Evolutionary conservation across 345 rosid species (phyloP).

Genomic region (Bruguiera sexangula): DNA sequence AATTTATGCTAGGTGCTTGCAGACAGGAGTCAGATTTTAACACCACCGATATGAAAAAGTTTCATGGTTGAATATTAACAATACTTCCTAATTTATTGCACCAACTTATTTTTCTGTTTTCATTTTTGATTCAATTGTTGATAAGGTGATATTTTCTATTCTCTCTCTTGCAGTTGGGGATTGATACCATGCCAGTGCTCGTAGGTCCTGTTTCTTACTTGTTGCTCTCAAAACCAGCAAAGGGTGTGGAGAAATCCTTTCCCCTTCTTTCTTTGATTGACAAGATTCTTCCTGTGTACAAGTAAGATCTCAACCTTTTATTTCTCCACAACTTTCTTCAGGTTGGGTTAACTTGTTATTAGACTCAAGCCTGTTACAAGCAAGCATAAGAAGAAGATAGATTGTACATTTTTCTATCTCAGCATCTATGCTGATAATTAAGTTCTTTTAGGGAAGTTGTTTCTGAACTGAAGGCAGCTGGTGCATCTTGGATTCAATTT

Average conservation of each 20-base stretch:
- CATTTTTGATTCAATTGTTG: not conserved
- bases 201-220: slow-evolving; percentile 93
- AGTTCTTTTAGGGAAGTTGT: slow-evolving; percentile 66
- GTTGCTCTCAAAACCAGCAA: slow-evolving; percentile 88
- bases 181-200: slow-evolving; percentile 81
- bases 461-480: slow-evolving; percentile 84
- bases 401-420: not conserved
- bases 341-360: not conserved
- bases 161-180: slow-evolving; percentile 66
- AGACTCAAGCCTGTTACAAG: not conserved
- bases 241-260: slow-evolving; percentile 84
- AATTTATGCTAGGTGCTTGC: no score
- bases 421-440: not conserved
- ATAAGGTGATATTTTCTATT: not conserved
- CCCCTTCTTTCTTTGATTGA: slow-evolving; percentile 76
- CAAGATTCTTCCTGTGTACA: slow-evolving; percentile 83
- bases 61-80: no score
- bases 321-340: not conserved
- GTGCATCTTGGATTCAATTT: slow-evolving; percentile 91
- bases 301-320: slow-evolving; percentile 40
- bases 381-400: not conserved
- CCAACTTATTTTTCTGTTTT: no score
- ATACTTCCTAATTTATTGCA: not conserved
- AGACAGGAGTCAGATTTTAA: no score
- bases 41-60: no score